phyloP scores from a whole-genome alignment of 2,329 filamentous ascomycete genomes.

The Clonostachys sp. region DNA sequence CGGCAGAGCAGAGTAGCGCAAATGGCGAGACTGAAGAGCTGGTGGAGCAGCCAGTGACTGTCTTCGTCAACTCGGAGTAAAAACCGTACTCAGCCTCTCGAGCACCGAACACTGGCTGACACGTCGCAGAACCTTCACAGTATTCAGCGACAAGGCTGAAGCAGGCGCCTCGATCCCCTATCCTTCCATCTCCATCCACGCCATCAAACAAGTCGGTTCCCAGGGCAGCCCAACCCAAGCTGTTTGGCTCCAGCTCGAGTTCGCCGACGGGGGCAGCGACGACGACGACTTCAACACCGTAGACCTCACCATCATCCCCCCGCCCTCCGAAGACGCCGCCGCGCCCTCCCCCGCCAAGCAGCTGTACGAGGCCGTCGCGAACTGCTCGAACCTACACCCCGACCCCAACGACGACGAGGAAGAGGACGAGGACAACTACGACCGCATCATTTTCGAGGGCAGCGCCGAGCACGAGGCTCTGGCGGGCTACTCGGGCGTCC shows the following conservation, averaged over 20 bases:
- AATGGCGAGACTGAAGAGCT: conserved; percentile 26
- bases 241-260: conserved; percentile 66
- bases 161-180: conserved; percentile 68
- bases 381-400: conserved; percentile 72
- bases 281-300: conserved; percentile 63
- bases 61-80: conserved; percentile 57
- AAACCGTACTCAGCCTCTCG: conserved; percentile 7
- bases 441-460: conserved; percentile 54
- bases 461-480: conserved; percentile 42
- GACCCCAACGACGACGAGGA: conserved; percentile 59
- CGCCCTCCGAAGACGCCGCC: conserved; percentile 7
- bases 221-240: conserved; percentile 35
- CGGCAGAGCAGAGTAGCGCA: conserved; percentile 15
- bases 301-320: conserved; percentile 60
- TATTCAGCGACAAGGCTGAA: conserved; percentile 56
- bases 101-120: not conserved
- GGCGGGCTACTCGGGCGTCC: conserved; percentile 52
- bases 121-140: conserved; percentile 37
- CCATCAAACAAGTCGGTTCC: conserved; percentile 54
- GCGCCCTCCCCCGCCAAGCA: conserved; percentile 18
- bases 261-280: conserved; percentile 51
- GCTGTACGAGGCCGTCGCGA: conserved; percentile 66
- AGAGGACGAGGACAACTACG: conserved; percentile 52
- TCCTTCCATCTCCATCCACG: conserved; percentile 70
- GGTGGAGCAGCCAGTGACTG: conserved; percentile 44